Base-by-base conservation (phyloP, 2,329 filamentous ascomycete species). In the Teratosphaeria pseudoeucalypti region DNA sequence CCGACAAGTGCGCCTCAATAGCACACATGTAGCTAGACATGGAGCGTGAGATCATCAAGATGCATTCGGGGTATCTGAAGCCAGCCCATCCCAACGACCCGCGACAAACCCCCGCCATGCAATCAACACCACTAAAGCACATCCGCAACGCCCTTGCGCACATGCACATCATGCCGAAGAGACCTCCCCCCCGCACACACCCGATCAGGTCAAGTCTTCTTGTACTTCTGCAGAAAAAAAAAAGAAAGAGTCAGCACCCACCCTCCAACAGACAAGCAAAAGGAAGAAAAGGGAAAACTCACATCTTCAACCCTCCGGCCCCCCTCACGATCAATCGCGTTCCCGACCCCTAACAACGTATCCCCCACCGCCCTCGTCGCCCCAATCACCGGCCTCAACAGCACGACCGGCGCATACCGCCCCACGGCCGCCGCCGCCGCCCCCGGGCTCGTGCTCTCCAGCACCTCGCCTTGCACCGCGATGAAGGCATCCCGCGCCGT, bases 401-500 rank as follows among this genome's bases (percentile, higher is more conserved):
- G 88, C 23, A 97, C 90, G 0, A 92, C 96, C n/a, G 94, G 94
- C 34, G 92, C 91, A 66, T 89, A 84, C 72, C 83, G 87, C 62
- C 87, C 81, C 19, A 99, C 85, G 1, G 88, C 92, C 68, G 79
- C 85, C 14, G 90, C 90, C 1, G 89, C 90, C 1, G 89, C 90
- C 52, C 85, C 84, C 0, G 92, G 92, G 61, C 85, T 91, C 26
- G 85, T 83, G 68, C 88, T 91, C 68, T 96, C 91, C 79, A 95
- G 87, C 0, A 95, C 84, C 71, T 97, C 92, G 0, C 88, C 89
- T 0, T 94, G 92, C 29, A 99, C 90, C 1, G 92, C 94, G 67
- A 99, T 92, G 60, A 99, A 90, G 10, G 92, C 94, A 74, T 99
- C 91, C 59, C 87, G 81, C 0, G 94, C 90, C 53, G 92, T 79